Base-by-base conservation (phyloP, 169 alveolate genomes). In the Plasmodium gaboni region DNA sequence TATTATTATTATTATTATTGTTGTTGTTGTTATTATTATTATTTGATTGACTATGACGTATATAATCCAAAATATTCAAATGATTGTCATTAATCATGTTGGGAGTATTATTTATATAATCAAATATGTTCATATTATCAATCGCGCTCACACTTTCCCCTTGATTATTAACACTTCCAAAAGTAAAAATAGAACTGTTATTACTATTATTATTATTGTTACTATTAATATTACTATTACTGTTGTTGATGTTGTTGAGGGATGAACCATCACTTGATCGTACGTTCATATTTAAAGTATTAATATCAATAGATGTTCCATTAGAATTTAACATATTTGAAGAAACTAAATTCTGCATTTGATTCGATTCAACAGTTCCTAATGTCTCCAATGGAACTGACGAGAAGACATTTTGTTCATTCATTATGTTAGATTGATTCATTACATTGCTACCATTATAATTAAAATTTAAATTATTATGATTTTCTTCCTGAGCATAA, bases 101-200 rank as follows among this genome's bases (percentile, higher is more conserved):
- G 1, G 46, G 57, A 55, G 46, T 63, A 17, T 73, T 44, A 24
- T 63, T 73, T 24, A 73, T 32, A 46, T 73, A 73, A 46, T 73
- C 88, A 60, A 74, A 38, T 50, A 74, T 74, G 65, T 74, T 74
- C 12, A 59, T 10, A 60, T 74, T 74, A 12, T 74, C 73, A 22
- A n/a, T 73, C 7, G 8, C 28, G 13, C 19, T 74, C 19, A 60
- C 38, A n/a, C 12, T 42, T 38, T 38, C 46, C 24, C n/a, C 88
- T 50, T 42, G 53, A 59, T 26, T 46, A 60, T 24, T n/a, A 42
- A 63, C 9, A 53, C 59, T 44, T 51, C 59, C 65, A 73, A 22
- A 13, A 13, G 59, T 22, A 63, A 26, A 17, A 32, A 51, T 0
- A 15, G 46, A 22, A 13, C n/a, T 24, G 22, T 51, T 8, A 60